Base-by-base conservation (phyloP, 2,329 filamentous ascomycete genomes). In the Ceratocystis smalleyi region DNA sequence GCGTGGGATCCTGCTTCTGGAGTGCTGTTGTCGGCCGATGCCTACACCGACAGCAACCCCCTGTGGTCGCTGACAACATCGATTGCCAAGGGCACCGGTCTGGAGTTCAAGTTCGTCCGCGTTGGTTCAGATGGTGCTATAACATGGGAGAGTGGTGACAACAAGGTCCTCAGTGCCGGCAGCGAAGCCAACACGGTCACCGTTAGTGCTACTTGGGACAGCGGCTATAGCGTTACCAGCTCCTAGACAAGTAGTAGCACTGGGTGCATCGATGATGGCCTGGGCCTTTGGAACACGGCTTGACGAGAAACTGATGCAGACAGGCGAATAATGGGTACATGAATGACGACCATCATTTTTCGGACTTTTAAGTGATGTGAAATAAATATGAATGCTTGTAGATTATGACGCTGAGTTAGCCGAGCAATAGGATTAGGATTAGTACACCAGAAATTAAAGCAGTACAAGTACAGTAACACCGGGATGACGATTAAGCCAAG, bases 91-190 rank as follows among this genome's bases (percentile, higher is more conserved):
- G 85, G 85, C 1, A 76, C 77, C 59, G 74, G 72, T 2, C 75
- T 89, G 54, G 70, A 83, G 74, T 89, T 88, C 72, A 89, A 89
- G 75, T 90, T 83, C 70, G 80, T 89, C 69, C 80, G 81, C 61
- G 78, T 85, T 51, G 76, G 77, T 65, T 70, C 73, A 0, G 78
- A 81, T 68, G 81, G 83, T 0, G 75, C 74, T 0, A 73, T 86
- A 7, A 77, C 73, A 1, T 89, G 86, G 86, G 86, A 90, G 75
- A 76, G 74, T 60, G 85, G 86, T 61, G 77, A 79, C 0, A 79
- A 83, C 70, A 77, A 76, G 55, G 70, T 70, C 19, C 75, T 75
- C 67, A 75, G 73, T 2, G 72, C 76, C 6, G 67, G 73, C 0
- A 66, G 66, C 10, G 70, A 70, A 7, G 63, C 70, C 40, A 68